Conservation (phyloP, 371 early-diverging fungal species). For the Mycotypha africana region DNA sequence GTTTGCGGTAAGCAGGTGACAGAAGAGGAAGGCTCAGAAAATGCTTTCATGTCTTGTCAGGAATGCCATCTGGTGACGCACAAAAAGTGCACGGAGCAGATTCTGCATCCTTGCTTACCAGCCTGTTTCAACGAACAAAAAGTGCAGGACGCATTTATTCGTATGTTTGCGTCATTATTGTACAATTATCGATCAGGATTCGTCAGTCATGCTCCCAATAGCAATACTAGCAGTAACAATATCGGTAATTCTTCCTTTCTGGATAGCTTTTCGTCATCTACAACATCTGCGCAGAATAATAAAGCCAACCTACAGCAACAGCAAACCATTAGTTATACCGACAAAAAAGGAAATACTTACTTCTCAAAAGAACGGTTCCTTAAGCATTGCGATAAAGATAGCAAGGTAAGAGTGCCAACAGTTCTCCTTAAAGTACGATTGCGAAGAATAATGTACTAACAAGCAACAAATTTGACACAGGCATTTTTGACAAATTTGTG, state of each 20-base stretch:
- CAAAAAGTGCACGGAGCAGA: conserved; percentile 50
- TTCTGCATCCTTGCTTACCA: conserved; percentile 54
- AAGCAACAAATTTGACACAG: conserved; percentile 24
- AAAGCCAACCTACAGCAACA: too few relatives aligned
- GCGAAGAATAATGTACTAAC: neutral
- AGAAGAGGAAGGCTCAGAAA: conserved; percentile 6
- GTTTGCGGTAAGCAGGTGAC: conserved; percentile 34
- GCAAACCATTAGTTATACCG: too few relatives aligned
- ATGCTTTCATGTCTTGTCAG: conserved; percentile 36
- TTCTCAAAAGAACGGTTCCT: conserved; percentile 63
- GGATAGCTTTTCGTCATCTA: too few relatives aligned
- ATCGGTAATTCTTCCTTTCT: too few relatives aligned
- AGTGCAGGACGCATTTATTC: conserved; percentile 64
- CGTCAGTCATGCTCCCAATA: conserved; percentile 28
- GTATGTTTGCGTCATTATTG: conserved; percentile 73
- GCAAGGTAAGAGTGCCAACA: conserved; percentile 63
- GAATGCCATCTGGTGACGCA: conserved; percentile 55
- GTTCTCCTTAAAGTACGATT: too few relatives aligned
- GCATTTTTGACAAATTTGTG: conserved; percentile 57
- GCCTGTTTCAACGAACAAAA: conserved; percentile 67
- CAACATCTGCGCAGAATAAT: too few relatives aligned
- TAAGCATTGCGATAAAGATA: conserved; percentile 61
- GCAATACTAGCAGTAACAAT: too few relatives aligned
- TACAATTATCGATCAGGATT: conserved; percentile 65
- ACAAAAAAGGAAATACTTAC: too few relatives aligned